Evolutionary conservation across 139 green algal genomes (phyloP).

Genomic region (Chlamydomonas urium): DNA sequence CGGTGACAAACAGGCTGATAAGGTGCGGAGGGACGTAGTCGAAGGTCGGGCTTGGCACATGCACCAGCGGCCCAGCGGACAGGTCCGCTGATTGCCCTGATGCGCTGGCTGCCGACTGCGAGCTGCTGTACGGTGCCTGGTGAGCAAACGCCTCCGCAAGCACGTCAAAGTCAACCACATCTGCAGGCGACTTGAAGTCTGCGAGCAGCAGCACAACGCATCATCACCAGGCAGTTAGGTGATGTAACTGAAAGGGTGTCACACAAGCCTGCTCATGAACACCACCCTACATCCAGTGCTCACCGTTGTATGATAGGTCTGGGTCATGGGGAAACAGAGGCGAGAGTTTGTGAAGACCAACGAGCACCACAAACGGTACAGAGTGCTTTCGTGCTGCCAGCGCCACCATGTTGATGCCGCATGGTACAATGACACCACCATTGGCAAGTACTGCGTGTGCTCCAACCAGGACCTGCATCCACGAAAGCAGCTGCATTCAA

Average conservation of each 20-base stretch:
- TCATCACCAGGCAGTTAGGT: no score
- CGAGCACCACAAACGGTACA: slow-evolving; percentile 93
- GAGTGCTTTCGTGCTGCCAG: slow-evolving; percentile 80
- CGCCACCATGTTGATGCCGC: slow-evolving; percentile 75
- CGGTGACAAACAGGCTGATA: slow-evolving; percentile 88
- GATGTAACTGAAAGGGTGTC: no score
- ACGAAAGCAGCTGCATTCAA: no score
- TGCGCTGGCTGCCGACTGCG: neutral
- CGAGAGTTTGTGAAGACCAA: slow-evolving; percentile 89
- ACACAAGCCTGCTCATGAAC: no score
- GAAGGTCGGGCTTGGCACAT: slow-evolving; percentile 83
- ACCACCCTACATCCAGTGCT: no score
- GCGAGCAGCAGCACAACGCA: no score
- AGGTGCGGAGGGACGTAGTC: slow-evolving; percentile 95
- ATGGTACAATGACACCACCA: slow-evolving; percentile 81
- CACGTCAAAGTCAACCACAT: slow-evolving; percentile 59
- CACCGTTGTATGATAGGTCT: slow-evolving; percentile 70
- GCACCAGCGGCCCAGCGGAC: slow-evolving; percentile 40
- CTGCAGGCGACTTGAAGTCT: slow-evolving; percentile 67
- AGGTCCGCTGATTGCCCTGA: neutral
- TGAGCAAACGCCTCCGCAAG: slow-evolving; percentile 47
- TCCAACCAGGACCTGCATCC: slow-evolving; percentile 77
- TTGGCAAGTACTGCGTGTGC: slow-evolving; percentile 91
- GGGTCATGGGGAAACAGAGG: slow-evolving; percentile 90
- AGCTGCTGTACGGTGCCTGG: neutral